These are phyloP conservation scores for Linnemannia schmuckeri DNA, from an alignment of 192 early-diverging fungal genomes.

Conservation along the genomic window DNA sequence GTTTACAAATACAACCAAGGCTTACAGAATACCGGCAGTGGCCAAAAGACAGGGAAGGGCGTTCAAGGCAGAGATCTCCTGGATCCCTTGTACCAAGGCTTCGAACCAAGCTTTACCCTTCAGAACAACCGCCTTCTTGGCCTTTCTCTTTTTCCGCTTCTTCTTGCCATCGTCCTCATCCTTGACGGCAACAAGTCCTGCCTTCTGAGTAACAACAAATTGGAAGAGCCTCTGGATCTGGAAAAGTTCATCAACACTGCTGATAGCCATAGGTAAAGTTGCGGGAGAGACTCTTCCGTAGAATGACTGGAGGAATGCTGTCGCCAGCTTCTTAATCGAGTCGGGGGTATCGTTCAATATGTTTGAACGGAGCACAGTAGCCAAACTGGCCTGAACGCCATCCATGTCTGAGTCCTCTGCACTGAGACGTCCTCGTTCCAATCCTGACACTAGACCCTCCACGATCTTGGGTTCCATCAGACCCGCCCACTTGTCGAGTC, in stretches of 20 bases:
- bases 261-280: not conserved
- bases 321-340: slow-evolving; percentile 26
- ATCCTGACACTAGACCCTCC: slow-evolving; percentile 32
- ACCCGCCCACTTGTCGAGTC: slow-evolving; percentile 54
- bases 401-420: slow-evolving; percentile 38
- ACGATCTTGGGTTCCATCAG: slow-evolving; percentile 51
- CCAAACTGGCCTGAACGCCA: slow-evolving; percentile 43
- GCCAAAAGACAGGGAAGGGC: slow-evolving; percentile 28
- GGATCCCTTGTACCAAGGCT: slow-evolving; percentile 34
- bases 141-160: slow-evolving; percentile 30
- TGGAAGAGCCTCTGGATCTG: slow-evolving; percentile 49
- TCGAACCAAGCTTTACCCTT: slow-evolving; percentile 36
- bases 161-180: slow-evolving; percentile 28
- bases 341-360: slow-evolving; percentile 15
- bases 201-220: slow-evolving; percentile 45
- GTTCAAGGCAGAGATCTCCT: slow-evolving; percentile 8
- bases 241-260: slow-evolving; percentile 31
- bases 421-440: slow-evolving; percentile 40
- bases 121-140: slow-evolving; percentile 23
- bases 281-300: slow-evolving; percentile 12
- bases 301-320: slow-evolving; percentile 29
- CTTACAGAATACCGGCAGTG: slow-evolving; percentile 48
- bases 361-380: slow-evolving; percentile 36
- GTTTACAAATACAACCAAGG: not conserved
- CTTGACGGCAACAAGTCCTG: slow-evolving; percentile 23